Evolutionary conservation across 306 rosid species (phyloP), one percentile per base, ranked within the genome.

Genomic region (Prunus padus): DNA sequence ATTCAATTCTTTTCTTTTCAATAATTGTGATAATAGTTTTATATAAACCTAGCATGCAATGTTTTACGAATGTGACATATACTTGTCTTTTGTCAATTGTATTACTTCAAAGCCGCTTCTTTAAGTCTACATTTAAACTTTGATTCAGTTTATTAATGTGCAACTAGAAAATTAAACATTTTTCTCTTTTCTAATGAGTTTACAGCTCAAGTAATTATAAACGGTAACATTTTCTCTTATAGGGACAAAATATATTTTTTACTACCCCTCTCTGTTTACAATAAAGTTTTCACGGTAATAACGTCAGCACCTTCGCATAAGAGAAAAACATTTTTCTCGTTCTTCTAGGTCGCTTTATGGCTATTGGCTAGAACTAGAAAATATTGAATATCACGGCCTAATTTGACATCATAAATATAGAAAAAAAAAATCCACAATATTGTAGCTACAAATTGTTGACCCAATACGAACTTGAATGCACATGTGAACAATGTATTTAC

Each of bases 181-280:
- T 11, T 46, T 0, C 1, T 46, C 2, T 37, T 7, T 1, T 37
- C 1, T 37, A 37, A 37, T 0, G 9, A 37, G 0, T 7, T 7
- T 37, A 0, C 7, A 37, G 2, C 9, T 37, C 0, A 37, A 37
- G 0, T 37, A 0, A 37, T 37, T 37, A 37, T 37, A n/a, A n/a
- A n/a, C n/a, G n/a, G n/a, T n/a, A n/a, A n/a, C n/a, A n/a, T n/a
- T n/a, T n/a, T n/a, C n/a, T n/a, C n/a, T n/a, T n/a, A n/a, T n/a
- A n/a, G n/a, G n/a, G n/a, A n/a, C n/a, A n/a, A n/a, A n/a, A n/a
- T n/a, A n/a, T n/a, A n/a, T n/a, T n/a, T n/a, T n/a, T n/a, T n/a
- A n/a, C n/a, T n/a, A n/a, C n/a, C n/a, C n/a, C n/a, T n/a, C n/a
- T n/a, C n/a, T n/a, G n/a, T n/a, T n/a, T n/a, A n/a, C n/a, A n/a